Percentiles rank a stretch among this genome's conserved stretches.
phyloP scores from a whole-genome alignment of 2,329 filamentous ascomycete genomes.

The Neonectria neomacrospora region DNA sequence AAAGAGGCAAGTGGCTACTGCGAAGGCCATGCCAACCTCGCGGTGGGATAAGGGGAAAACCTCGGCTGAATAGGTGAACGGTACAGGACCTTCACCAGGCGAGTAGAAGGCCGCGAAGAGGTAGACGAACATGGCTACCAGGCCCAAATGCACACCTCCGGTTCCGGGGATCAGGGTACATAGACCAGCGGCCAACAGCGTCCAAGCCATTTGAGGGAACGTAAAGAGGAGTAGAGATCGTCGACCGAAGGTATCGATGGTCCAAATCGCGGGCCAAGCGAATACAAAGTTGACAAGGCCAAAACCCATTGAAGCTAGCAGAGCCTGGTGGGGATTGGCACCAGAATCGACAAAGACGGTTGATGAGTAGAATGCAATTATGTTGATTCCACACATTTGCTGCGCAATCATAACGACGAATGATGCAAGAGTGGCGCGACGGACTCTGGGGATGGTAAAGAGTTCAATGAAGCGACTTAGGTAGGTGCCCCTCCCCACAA shows the following conservation, averaged over 20 bases:
- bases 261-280: constrained; percentile 67
- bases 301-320: constrained; percentile 68
- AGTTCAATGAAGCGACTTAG: constrained; percentile 71
- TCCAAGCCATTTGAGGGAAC: constrained; percentile 57
- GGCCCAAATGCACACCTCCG: constrained; percentile 50
- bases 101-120: constrained; percentile 64
- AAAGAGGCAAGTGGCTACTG: constrained; percentile 72
- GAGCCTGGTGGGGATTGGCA: constrained; percentile 64
- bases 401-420: constrained; percentile 84
- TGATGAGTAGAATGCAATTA: constrained; percentile 80
- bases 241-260: constrained; percentile 68
- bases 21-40: constrained; percentile 77
- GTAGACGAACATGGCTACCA: constrained; percentile 68
- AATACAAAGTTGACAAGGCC: constrained; percentile 69
- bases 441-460: constrained; percentile 75
- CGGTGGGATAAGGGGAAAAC: constrained; percentile 77
- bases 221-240: constrained; percentile 59
- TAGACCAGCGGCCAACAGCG: constrained; percentile 55
- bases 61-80: constrained; percentile 75
- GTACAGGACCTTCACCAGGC: constrained; percentile 71
- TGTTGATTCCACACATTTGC: constrained; percentile 77
- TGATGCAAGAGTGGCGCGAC: constrained; percentile 79
- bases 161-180: constrained; percentile 62
- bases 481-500: constrained; percentile 65
- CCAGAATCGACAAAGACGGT: constrained; percentile 70